Percentiles rank a stretch among this genome's conserved stretches.
phyloP scores from a whole-genome alignment of 441 rosid species.

The Aleurites moluccanus region DNA sequence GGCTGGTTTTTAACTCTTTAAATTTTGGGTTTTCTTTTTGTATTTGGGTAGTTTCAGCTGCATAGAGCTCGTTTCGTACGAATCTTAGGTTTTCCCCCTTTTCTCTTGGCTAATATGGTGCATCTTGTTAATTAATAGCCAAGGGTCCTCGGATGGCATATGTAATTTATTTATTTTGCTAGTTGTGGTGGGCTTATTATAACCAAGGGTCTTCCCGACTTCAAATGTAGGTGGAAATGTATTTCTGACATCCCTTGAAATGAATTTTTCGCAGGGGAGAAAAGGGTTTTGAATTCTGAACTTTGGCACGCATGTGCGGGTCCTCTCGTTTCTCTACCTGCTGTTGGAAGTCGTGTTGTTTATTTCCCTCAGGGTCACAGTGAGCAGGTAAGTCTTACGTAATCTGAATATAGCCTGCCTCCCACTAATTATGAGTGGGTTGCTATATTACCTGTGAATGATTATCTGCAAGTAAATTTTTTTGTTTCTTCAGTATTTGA shows the following conservation, averaged over 20 bases:
- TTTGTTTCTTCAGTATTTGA: not conserved
- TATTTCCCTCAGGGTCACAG: slow-evolving; percentile 99
- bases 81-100: not conserved
- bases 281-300: slow-evolving; percentile 89
- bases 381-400: slow-evolving; percentile 74
- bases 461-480: not conserved
- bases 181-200: slow-evolving; percentile 14
- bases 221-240: not conserved
- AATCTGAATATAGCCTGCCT: slow-evolving; percentile 14
- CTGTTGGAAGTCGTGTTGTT: slow-evolving; percentile 94
- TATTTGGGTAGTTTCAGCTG: not conserved
- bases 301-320: slow-evolving; percentile 99
- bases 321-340: slow-evolving; percentile 98
- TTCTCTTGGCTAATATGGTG: not conserved
- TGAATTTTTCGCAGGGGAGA: slow-evolving; percentile 66
- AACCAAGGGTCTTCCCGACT: not conserved
- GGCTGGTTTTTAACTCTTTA: not conserved
- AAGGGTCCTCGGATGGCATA: slow-evolving; percentile 9
- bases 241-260: slow-evolving; percentile 14
- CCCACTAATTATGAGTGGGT: slow-evolving; percentile 2
- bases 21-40: slow-evolving; percentile 6
- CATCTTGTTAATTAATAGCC: slow-evolving; percentile 4
- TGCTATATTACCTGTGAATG: not conserved
- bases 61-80: not conserved
- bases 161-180: slow-evolving; percentile 1